Base-by-base conservation (phyloP, 108 stramenopile genomes). In the Ochromonas danica region DNA sequence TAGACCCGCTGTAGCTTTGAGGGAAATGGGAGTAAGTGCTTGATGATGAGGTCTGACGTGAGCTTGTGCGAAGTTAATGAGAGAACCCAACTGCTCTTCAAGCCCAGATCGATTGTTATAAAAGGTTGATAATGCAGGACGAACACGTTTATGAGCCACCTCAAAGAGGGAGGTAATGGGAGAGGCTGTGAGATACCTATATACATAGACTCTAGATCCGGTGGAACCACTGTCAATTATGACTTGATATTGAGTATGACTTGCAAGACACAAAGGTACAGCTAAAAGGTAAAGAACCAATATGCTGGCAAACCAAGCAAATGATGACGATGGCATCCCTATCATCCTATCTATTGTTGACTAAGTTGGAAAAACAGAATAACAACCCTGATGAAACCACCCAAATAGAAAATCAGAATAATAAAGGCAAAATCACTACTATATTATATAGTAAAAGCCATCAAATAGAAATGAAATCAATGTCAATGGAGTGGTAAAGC, bases 141-240 rank as follows among this genome's bases (percentile, higher is more conserved):
- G 17, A 57, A 57, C 51, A 17, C 51, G 51, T 22, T 57, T 57
- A 10, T 10, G 22, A 22, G 10, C 17, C 10, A 57, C 17, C 22
- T 57, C 51, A 10, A 17, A 10, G 51, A 57, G 10, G 51, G 51
- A 17, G 17, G 10, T 10, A 57, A 57, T 10, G 10, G 51, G 51
- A 10, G 51, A 10, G 22, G 10, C 51, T 17, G 22, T 22, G 51
- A 17, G 10, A 22, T 57, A 57, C 51, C 51, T 10, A 57, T 57
- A 57, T 10, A 57, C 51, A 57, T 57, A 57, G 22, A 57, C 51
- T 57, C 51, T 57, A 10, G 51, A 57, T 17, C 51, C 51, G 22
- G 51, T 57, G 51, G 51, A 57, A 17, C 51, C 51, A 57, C 51
- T 57, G 51, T 57, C 51, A 57, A 57, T 57, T 10, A 57, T 57